Percentiles rank a stretch among this genome's conserved stretches.
Conservation (phyloP, 2,329 filamentous ascomycete species). For the Leptographium wingfieldii region DNA sequence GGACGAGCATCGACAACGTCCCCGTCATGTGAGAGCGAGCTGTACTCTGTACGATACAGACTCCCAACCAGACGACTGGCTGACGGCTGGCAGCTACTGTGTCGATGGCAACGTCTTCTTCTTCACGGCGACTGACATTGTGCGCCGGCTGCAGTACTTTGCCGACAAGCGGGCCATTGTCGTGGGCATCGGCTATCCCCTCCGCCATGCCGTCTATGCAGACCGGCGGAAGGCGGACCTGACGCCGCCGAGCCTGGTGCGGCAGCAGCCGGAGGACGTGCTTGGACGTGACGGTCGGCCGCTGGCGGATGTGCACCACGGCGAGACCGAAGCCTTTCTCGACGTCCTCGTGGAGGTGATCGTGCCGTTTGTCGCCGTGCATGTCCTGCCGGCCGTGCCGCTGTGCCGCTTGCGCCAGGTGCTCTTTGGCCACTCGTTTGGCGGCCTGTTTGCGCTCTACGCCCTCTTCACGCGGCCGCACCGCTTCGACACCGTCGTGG, state of each 20-base stretch:
- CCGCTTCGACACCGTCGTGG: conserved; percentile 5
- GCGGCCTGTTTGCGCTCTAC: conserved; percentile 7
- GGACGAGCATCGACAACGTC: not conserved
- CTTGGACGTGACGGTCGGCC: not conserved
- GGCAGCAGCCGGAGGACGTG: not conserved
- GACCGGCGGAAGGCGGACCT: conserved; percentile 4
- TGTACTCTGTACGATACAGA: too few species aligned
- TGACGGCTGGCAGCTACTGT: not conserved
- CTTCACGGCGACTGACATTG: conserved; percentile 7
- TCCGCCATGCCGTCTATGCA: not conserved
- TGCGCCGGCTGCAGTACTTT: conserved; percentile 3
- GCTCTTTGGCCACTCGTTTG: conserved; percentile 9
- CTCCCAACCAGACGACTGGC: not conserved
- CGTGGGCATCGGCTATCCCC: conserved; percentile 8
- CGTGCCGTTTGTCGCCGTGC: not conserved
- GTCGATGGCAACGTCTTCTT: conserved; percentile 9
- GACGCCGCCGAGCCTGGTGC: conserved; percentile 4
- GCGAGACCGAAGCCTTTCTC: not conserved
- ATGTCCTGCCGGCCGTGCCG: conserved; percentile 1
- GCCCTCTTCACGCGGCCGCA: conserved; percentile 8
- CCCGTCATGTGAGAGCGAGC: not conserved
- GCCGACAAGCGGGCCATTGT: conserved; percentile 3
- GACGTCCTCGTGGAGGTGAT: not conserved
- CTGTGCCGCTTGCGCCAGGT: not conserved
- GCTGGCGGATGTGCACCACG: not conserved